A percentile compares a stretch with the other conserved stretches of the same genome.
These are phyloP conservation scores for Plasmopara viticola DNA, from an alignment of 352 stramenopile genomes.

Conservation along the genomic window DNA sequence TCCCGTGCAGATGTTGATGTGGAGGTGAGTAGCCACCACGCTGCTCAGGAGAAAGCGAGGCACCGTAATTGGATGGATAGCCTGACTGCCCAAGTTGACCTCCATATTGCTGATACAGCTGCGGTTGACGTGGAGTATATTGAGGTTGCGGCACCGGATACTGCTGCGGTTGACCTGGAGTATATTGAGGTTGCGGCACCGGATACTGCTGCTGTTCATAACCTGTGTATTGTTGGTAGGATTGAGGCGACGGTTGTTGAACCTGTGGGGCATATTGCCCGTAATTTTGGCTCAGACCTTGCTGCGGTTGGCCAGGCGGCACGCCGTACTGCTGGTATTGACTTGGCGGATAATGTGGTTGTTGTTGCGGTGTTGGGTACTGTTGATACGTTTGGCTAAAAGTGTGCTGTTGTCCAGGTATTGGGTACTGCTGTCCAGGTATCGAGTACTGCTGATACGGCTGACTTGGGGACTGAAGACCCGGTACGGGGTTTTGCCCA, in stretches of 20 bases:
- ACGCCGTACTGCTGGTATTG: conserved; percentile 5
- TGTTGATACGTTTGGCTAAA: conserved; percentile 13
- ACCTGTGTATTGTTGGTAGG: conserved; percentile 2
- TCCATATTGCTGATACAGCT: conserved; percentile 8
- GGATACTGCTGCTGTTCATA: conserved; percentile 6
- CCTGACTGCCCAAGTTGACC: conserved; percentile 18
- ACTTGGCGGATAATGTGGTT: conserved; percentile 1
- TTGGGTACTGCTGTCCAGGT: conserved; percentile 26
- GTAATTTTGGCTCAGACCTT: conserved; percentile 3
- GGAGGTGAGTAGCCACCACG: conserved; percentile 25
- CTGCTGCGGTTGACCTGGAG: too few relatives aligned
- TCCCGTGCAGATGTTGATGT: conserved; percentile 22
- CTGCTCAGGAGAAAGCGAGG: conserved; percentile 19
- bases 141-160: too few relatives aligned
- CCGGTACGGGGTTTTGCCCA: conserved; percentile 5
- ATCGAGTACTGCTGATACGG: conserved; percentile 25
- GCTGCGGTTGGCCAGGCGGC: conserved; percentile 3
- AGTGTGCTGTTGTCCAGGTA: conserved; percentile 16
- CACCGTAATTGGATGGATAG: conserved; percentile 27
- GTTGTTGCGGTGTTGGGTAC: conserved; percentile 14
- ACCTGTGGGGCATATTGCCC: conserved; percentile 9
- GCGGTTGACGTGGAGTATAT: conserved; percentile 5
- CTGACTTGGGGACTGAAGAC: conserved; percentile 3
- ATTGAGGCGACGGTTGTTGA: conserved; percentile 9
- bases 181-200: conserved; percentile 3